These are phyloP conservation scores for Betula pendula DNA, from an alignment of 306 rosid genomes.

Conservation along the genomic window DNA sequence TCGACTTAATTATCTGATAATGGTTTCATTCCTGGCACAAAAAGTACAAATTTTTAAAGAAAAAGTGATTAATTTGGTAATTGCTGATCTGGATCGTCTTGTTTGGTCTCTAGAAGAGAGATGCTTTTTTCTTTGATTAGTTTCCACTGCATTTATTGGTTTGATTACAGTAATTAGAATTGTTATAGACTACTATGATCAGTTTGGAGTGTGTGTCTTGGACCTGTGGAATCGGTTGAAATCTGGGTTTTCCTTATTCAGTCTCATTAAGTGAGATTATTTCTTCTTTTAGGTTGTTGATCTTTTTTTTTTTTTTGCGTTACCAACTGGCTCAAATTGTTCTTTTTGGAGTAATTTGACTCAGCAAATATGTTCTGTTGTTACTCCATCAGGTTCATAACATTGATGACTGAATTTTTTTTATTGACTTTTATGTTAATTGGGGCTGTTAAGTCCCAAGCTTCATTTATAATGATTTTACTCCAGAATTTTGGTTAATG, in stretches of 20 bases:
- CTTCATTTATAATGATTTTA: conserved; percentile 4
- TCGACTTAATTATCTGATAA: neutral
- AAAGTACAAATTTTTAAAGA: neutral
- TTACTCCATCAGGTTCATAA: neutral
- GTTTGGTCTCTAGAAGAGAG: neutral
- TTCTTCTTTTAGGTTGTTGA: neutral
- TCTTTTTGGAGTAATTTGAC: conserved; percentile 1
- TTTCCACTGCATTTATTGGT: conserved; percentile 3
- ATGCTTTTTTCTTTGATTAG: neutral
- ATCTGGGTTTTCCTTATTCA: conserved; percentile 1
- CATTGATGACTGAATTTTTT: neutral
- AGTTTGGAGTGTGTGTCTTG: neutral
- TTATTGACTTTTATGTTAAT: neutral
- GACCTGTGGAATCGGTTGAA: neutral
- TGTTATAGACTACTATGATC: neutral
- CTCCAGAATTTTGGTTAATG: conserved; percentile 3
- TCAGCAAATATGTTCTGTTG: neutral
- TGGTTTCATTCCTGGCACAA: neutral
- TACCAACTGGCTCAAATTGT: neutral
- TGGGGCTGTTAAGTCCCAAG: neutral
- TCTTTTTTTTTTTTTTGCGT: neutral
- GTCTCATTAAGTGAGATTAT: neutral
- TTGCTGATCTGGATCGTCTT: neutral
- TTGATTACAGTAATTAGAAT: neutral
- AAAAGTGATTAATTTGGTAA: neutral